A percentile compares a stretch with the other conserved stretches of the same genome.
These are phyloP conservation scores for Clarireedia hainanense DNA, from an alignment of 2,329 filamentous ascomycete species.

Conservation along the genomic window DNA sequence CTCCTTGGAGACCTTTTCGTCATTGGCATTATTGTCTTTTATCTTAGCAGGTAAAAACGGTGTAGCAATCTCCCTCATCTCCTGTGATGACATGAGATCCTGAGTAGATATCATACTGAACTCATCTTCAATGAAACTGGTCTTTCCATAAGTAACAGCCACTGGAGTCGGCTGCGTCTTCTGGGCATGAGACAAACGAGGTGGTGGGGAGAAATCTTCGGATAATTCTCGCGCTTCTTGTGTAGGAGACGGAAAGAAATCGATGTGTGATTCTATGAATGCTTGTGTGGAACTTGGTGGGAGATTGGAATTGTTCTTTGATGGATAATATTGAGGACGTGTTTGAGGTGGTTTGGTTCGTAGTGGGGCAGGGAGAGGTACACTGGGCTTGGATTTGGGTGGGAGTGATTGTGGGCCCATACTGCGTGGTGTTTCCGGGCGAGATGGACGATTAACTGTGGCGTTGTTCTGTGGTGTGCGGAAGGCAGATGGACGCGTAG, in stretches of 20 bases:
- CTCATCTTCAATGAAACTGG: neutral
- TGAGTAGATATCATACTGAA: constrained; percentile 31
- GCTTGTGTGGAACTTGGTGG: constrained; percentile 41
- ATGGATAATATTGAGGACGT: neutral
- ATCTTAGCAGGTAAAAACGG: neutral
- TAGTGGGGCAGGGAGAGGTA: neutral
- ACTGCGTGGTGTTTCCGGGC: constrained; percentile 14
- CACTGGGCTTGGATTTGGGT: neutral
- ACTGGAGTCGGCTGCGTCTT: too few relatives aligned
- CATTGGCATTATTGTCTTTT: neutral
- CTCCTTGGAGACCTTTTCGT: too few relatives aligned
- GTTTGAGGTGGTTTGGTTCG: neutral
- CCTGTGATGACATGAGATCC: constrained; percentile 41
- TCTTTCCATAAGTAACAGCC: neutral
- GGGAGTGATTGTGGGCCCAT: constrained; percentile 19
- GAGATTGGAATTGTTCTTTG: neutral
- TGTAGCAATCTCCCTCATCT: constrained; percentile 34
- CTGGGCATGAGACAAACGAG: neutral
- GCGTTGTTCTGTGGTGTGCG: neutral
- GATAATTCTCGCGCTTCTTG: constrained; percentile 47
- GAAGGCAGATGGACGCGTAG: neutral
- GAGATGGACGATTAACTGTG: neutral
- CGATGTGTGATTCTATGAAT: constrained; percentile 41
- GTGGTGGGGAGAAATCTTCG: constrained; percentile 29
- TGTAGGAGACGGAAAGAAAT: constrained; percentile 48